Percentiles rank a stretch among this genome's conserved stretches.
Evolutionary conservation across 306 rosid genomes (phyloP).

Genomic region (Acmispon strigosus): DNA sequence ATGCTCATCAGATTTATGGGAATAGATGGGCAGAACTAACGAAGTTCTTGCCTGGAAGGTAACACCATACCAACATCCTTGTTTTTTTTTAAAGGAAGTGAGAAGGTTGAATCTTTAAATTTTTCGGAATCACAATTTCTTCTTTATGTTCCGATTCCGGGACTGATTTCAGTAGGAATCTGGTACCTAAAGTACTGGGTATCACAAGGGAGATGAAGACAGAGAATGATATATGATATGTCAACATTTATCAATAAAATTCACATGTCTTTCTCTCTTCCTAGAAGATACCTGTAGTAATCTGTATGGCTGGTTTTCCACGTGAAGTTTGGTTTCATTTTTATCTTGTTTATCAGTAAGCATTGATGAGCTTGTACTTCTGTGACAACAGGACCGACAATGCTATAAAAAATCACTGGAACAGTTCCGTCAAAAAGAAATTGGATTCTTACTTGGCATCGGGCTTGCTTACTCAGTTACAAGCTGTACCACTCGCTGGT

Average conservation of each 20-base stretch:
- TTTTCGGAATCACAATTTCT: not conserved
- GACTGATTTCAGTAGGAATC: not conserved
- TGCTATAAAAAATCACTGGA: conserved; percentile 98
- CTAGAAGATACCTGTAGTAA: not conserved
- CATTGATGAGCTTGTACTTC: conserved; percentile 18
- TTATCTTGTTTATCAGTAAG: not conserved
- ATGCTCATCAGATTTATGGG: conserved; percentile 88
- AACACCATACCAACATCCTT: not conserved
- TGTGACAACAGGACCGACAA: conserved; percentile 94
- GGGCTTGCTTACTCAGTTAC: conserved; percentile 69
- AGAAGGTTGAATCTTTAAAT: not conserved
- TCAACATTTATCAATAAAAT: not conserved
- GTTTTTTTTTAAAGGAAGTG: not conserved
- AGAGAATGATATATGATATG: not conserved
- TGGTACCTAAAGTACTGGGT: not conserved
- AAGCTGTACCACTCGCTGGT: conserved; percentile 50
- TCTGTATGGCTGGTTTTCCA: conserved; percentile 3
- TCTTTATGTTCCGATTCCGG: not conserved
- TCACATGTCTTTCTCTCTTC: not conserved
- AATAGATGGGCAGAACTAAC: conserved; percentile 98
- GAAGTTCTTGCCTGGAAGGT: conserved; percentile 96
- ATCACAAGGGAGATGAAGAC: too few relatives aligned
- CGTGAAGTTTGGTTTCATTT: not conserved
- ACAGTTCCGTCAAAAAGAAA: conserved; percentile 97
- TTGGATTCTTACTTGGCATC: conserved; percentile 95